A percentile compares a stretch with the other conserved stretches of the same genome.
These are phyloP conservation scores for Globisporangium sylvaticum DNA, from an alignment of 352 stramenopile genomes.

Conservation along the genomic window DNA sequence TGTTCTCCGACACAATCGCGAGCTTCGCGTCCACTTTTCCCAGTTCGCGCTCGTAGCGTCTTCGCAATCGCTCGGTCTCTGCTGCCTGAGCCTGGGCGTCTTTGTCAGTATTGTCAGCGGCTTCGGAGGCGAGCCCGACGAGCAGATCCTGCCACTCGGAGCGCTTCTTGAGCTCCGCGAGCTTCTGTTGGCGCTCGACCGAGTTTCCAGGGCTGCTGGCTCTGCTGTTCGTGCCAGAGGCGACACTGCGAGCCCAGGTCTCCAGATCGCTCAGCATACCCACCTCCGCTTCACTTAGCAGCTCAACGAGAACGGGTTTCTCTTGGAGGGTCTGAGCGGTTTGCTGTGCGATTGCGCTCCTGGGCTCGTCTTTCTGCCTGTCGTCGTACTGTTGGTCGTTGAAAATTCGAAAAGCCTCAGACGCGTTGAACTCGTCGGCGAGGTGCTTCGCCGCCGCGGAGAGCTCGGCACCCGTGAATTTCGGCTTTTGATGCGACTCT, in stretches of 20 bases:
- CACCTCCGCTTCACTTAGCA: constrained; percentile 30
- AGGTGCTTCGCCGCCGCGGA: constrained; percentile 35
- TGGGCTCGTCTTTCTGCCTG: constrained; percentile 7
- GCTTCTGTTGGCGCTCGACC: constrained; percentile 32
- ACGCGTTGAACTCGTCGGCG: constrained; percentile 48
- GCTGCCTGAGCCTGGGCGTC: constrained; percentile 11
- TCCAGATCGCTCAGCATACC: constrained; percentile 33
- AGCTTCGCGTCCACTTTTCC: constrained; percentile 58
- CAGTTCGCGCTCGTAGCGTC: constrained; percentile 55
- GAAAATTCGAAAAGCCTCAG: constrained; percentile 44
- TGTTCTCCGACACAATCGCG: constrained; percentile 43
- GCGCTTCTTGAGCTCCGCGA: constrained; percentile 53
- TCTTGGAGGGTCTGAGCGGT: constrained; percentile 26
- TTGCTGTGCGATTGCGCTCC: constrained; percentile 27
- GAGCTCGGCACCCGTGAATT: constrained; percentile 23
- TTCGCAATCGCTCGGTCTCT: constrained; percentile 31
- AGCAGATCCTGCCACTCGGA: constrained; percentile 32
- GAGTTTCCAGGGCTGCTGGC: neutral
- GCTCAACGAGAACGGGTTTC: constrained; percentile 27
- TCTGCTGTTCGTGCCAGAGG: constrained; percentile 7
- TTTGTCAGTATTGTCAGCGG: neutral
- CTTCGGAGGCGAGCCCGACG: constrained; percentile 13
- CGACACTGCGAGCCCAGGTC: constrained; percentile 30
- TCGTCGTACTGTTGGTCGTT: constrained; percentile 4
- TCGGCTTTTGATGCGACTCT: constrained; percentile 8